Evolutionary conservation across 805 yeast species (phyloP).

Genomic region (Teunomyces atbi): DNA sequence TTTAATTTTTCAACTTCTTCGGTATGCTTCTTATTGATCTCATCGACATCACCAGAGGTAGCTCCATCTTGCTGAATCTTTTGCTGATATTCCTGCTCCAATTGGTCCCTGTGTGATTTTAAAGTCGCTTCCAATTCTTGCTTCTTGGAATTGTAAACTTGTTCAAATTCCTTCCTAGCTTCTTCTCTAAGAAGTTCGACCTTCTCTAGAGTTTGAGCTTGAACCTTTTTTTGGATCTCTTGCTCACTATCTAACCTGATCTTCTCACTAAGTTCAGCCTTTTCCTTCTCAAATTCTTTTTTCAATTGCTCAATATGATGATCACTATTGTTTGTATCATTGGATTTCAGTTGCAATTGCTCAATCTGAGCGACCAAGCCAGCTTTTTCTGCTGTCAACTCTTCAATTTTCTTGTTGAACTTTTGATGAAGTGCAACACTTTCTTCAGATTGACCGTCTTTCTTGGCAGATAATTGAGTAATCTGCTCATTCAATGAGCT

Average conservation of each 20-base stretch:
- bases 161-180: neutral
- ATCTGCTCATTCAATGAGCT: constrained; percentile 22
- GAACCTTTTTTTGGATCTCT: constrained; percentile 16
- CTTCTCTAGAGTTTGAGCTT: constrained; percentile 8
- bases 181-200: neutral
- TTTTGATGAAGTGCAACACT: constrained; percentile 1
- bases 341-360: constrained; percentile 26
- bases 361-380: constrained; percentile 15
- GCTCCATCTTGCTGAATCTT: constrained; percentile 14
- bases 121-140: constrained; percentile 17
- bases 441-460: constrained; percentile 7
- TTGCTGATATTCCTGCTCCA: constrained; percentile 33
- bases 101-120: constrained; percentile 25
- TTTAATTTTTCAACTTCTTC: constrained; percentile 17
- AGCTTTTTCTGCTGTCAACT: constrained; percentile 13
- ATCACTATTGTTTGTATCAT: constrained; percentile 21
- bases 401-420: constrained; percentile 7
- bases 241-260: constrained; percentile 22
- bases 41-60: constrained; percentile 8
- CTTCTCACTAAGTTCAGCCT: constrained; percentile 17
- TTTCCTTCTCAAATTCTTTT: constrained; percentile 18
- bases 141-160: constrained; percentile 2
- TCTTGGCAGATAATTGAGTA: constrained; percentile 9
- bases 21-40: constrained; percentile 15
- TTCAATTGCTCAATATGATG: constrained; percentile 4